Percentiles rank a stretch among this genome's conserved stretches.
Conservation (phyloP, 257 asterid species). For the Cynanchum wilfordii region DNA sequence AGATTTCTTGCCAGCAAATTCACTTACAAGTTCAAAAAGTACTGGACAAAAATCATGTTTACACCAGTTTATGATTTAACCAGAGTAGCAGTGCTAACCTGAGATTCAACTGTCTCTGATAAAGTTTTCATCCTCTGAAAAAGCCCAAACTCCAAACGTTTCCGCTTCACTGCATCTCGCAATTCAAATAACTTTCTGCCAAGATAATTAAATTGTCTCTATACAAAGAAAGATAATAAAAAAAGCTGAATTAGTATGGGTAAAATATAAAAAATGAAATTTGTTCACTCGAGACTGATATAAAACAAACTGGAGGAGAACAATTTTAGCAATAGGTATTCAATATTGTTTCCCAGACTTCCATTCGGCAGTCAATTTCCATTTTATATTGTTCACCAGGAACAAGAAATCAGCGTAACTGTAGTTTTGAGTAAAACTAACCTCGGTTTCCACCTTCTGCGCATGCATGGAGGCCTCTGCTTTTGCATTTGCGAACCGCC, state of each 20-base stretch:
- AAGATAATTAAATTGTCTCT: constrained; percentile 50
- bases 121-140: constrained; percentile 34
- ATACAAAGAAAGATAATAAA: constrained; percentile 12
- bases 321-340: neutral
- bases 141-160: constrained; percentile 39
- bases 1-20: neutral
- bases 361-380: neutral
- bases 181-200: constrained; percentile 47
- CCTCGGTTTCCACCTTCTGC: constrained; percentile 59
- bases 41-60: neutral
- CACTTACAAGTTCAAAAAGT: too few relatives aligned
- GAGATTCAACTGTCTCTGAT: constrained; percentile 48
- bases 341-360: neutral
- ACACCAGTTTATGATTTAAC: neutral
- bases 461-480: constrained; percentile 47
- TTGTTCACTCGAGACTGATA: neutral
- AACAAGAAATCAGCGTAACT: neutral
- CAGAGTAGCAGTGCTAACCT: constrained; percentile 38
- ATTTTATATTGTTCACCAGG: neutral
- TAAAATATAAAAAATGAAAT: neutral
- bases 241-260: neutral
- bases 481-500: constrained; percentile 66
- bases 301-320: neutral
- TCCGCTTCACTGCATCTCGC: constrained; percentile 40
- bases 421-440: constrained; percentile 17